phyloP scores from a whole-genome alignment of 352 stramenopile genomes.

The Phytopythium aichiense region DNA sequence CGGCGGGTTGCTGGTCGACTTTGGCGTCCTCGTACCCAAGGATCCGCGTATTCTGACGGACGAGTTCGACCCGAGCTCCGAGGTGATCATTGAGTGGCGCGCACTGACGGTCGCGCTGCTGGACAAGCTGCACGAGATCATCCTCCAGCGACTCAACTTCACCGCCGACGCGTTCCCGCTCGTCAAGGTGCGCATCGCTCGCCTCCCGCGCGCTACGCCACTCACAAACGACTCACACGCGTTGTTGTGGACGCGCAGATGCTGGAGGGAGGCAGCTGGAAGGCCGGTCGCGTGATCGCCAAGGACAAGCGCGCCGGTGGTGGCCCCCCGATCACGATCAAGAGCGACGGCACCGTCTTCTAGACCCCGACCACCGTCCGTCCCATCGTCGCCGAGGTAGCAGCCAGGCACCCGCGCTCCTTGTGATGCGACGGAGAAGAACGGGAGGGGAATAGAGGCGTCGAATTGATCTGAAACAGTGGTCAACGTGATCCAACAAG shows the following conservation, averaged over 20 bases:
- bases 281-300: slow-evolving; percentile 73
- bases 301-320: slow-evolving; percentile 70
- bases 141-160: slow-evolving; percentile 60
- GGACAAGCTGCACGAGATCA: slow-evolving; percentile 67
- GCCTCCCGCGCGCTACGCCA: neutral
- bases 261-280: slow-evolving; percentile 86
- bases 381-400: neutral
- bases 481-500: neutral
- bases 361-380: slow-evolving; percentile 13
- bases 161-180: slow-evolving; percentile 74
- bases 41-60: slow-evolving; percentile 44
- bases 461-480: neutral
- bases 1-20: slow-evolving; percentile 75
- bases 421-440: neutral
- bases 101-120: slow-evolving; percentile 78
- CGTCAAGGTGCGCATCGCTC: slow-evolving; percentile 57
- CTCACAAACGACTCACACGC: neutral
- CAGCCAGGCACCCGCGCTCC: neutral
- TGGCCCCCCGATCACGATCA: slow-evolving; percentile 77
- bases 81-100: slow-evolving; percentile 86
- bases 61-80: slow-evolving; percentile 53
- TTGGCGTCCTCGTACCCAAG: slow-evolving; percentile 75
- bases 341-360: slow-evolving; percentile 87
- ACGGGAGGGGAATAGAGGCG: neutral
- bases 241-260: slow-evolving; percentile 26